Evolutionary conservation across 768 basidiomycete genomes (phyloP), one percentile per base, ranked within the genome.

Genomic region (Clathrus columnatus): DNA sequence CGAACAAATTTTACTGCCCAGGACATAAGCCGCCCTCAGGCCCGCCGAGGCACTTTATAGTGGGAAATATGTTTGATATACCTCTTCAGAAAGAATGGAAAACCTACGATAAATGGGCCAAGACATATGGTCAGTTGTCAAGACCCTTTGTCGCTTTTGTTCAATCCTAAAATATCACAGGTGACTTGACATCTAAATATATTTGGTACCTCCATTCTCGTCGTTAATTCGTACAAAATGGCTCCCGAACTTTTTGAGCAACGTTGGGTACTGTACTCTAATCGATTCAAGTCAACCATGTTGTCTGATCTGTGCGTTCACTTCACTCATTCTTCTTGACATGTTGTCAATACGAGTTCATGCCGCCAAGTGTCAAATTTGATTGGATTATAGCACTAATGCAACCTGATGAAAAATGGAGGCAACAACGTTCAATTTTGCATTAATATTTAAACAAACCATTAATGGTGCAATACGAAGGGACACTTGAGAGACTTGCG

Each of bases 361-460:
- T 65, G 44, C 45, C 59, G 20, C 23, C 3, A n/a, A 65, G 63
- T 23, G 60, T 63, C 59, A 63, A 62, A 17, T 63, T 59, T 56
- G 62, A 61, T n/a, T 49, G 43, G 23, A 58, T 54, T 2, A 29
- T 64, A 14, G 48, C 60, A 16, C 54, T 62, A 23, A 36, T 67
- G 30, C 54, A 54, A 5, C 63, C 63, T 29, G 63, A 62, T 1
- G 54, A 60, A 17, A 44, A 50, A 8, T 65, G 62, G 50, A 62
- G 63, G 21, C 57, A 59, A 43, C 63, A 64, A 29, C 60, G 66
- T 4, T 57, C 56, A 42, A 59, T 61, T 56, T 59, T 65, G 10
- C 55, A 60, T 21, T 36, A 57, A 29, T 26, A 18, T 45, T 44
- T 57, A 24, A 21, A 32, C 32, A 14, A 46, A 20, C 28, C 17